These are phyloP conservation scores for Gentiana macrophylla DNA, from an alignment of 257 asterid species.

Conservation along the genomic window DNA sequence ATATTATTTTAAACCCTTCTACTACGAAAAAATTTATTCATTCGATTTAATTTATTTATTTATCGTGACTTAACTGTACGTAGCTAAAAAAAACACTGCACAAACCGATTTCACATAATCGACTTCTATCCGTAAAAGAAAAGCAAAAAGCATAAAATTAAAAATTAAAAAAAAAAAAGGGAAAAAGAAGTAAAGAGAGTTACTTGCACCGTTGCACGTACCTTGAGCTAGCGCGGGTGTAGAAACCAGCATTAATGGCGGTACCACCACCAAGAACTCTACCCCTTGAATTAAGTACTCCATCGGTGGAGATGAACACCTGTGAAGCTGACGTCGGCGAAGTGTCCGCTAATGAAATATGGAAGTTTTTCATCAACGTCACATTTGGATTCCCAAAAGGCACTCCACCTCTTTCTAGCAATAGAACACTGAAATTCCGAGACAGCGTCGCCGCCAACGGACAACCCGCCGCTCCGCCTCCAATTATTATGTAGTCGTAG, in stretches of 20 bases:
- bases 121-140: not conserved
- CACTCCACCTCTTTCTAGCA: conserved; percentile 81
- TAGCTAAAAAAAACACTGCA: too few species aligned
- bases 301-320: conserved; percentile 75
- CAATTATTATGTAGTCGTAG: conserved; percentile 78
- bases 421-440: conserved; percentile 51
- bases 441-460: conserved; percentile 83
- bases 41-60: too few species aligned
- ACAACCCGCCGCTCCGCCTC: conserved; percentile 98
- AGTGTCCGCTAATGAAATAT: conserved; percentile 59
- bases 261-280: conserved; percentile 87
- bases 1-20: too few species aligned
- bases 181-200: not conserved
- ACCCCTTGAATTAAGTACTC: conserved; percentile 74
- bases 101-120: too few species aligned
- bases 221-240: conserved; percentile 84
- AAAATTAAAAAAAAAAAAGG: not conserved
- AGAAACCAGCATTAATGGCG: conserved; percentile 78
- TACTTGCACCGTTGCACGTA: conserved; percentile 17
- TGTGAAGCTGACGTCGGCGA: conserved; percentile 76
- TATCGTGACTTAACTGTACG: too few species aligned
- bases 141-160: too few species aligned
- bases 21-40: too few species aligned
- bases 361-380: conserved; percentile 70
- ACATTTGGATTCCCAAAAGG: conserved; percentile 75